Evolutionary conservation across 202 grass and related monocot species (phyloP), one percentile per base, ranked within the genome.

Genomic region (Musa balbisiana): DNA sequence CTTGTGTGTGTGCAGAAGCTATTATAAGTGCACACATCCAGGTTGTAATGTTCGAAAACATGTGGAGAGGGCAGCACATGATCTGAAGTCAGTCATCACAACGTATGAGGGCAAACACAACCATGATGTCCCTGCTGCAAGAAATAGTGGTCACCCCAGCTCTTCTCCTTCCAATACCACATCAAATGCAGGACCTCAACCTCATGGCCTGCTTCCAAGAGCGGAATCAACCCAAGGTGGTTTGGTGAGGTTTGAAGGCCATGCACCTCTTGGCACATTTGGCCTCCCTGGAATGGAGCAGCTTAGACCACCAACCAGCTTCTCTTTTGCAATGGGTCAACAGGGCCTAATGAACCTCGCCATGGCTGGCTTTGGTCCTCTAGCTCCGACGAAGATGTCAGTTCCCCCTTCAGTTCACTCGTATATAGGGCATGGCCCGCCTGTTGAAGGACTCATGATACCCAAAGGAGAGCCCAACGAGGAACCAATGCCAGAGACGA

Each of bases 41-140:
- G 85, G 90, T 11, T 97, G 94, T 81, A 91, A 88, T 4, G 94
- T 97, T 62, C 81, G 94, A 79, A 97, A 97, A 74, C 94, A 97
- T 0, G 94, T 97, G 19, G 94, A 97, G 64, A 91, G 94, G 78
- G 94, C 94, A 11, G 93, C 94, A 0, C 88, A 97, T 81, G 94
- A 97, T 88, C 88, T 97, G 75, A 97, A 97, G 75, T 97, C 90
- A 0, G 94, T 97, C 9, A 89, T 97, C 81, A 97, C 94, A 2
- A 97, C 94, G 0, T 97, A 97, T 1, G 94, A 97, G 74, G 94
- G 94, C n/a, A 92, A 92, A 71, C 94, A 97, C 77, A 89, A 93
- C 84, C 94, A 97, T 81, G 90, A 97, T 71, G 94, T 97, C 65
- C 94, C 94, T 53, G 94, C 94, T 77, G 86, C 94, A 13, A 93